Conservation (phyloP, 805 yeast species). For the Schwanniomyces polymorphus region DNA sequence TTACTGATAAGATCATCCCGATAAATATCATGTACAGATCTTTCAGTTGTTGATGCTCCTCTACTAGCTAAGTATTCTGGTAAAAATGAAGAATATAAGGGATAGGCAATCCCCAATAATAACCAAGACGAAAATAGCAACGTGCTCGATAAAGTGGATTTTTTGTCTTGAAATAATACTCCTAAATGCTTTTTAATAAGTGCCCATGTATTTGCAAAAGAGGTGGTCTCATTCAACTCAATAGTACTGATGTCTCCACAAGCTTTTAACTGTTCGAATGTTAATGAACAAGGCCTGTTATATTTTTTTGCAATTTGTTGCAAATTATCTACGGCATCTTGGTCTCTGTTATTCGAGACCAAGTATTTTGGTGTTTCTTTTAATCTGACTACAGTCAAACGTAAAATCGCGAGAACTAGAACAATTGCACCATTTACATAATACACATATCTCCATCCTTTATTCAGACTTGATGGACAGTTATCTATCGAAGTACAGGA, state of each 20-base stretch:
- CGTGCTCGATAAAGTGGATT: constrained; percentile 41
- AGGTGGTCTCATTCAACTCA: constrained; percentile 19
- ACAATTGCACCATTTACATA: constrained; percentile 53
- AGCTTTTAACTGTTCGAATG: constrained; percentile 44
- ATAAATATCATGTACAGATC: constrained; percentile 31
- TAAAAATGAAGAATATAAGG: constrained; percentile 53
- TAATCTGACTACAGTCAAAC: constrained; percentile 34
- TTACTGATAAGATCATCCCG: constrained; percentile 51
- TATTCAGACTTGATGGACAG: constrained; percentile 49
- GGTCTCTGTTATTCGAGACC: constrained; percentile 53
- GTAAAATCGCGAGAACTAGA: constrained; percentile 29
- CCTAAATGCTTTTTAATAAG: constrained; percentile 35
- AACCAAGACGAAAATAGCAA: constrained; percentile 50
- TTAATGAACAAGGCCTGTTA: constrained; percentile 41
- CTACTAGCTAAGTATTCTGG: constrained; percentile 52
- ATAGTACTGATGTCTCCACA: constrained; percentile 39
- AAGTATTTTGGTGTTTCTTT: constrained; percentile 60
- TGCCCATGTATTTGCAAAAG: constrained; percentile 16
- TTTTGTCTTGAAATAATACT: constrained; percentile 43
- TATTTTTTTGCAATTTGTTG: constrained; percentile 48
- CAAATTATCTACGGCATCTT: constrained; percentile 44
- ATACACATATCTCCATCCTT: constrained; percentile 63
- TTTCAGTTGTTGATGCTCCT: constrained; percentile 48
- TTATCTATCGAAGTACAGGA: constrained; percentile 40
- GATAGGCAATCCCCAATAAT: constrained; percentile 54